These are phyloP conservation scores for Gynostemma pentaphyllum DNA, from an alignment of 306 rosid genomes.

Conservation along the genomic window DNA sequence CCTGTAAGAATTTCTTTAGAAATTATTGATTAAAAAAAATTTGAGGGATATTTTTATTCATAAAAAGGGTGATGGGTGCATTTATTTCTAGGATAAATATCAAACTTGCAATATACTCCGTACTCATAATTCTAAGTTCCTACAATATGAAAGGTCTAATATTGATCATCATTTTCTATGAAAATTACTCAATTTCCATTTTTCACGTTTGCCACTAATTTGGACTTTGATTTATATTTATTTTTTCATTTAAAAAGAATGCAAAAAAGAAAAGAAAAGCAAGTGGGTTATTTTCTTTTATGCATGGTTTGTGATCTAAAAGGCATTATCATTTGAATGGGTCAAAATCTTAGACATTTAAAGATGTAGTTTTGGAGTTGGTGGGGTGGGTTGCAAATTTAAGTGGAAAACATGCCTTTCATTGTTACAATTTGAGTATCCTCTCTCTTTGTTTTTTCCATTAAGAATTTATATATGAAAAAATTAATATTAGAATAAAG, in stretches of 20 bases:
- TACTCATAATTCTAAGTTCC: background rate
- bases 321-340: background rate
- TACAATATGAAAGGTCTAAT: background rate
- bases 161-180: background rate
- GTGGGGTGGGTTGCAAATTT: conserved; percentile 10
- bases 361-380: background rate
- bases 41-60: too few species aligned
- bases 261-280: background rate
- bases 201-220: background rate
- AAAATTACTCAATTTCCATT: background rate
- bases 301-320: background rate
- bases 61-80: too few species aligned
- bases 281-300: background rate
- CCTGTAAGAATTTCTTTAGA: too few species aligned
- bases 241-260: background rate
- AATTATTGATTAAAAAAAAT: too few species aligned
- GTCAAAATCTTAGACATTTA: background rate
- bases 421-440: background rate
- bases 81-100: too few species aligned
- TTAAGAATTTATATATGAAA: background rate
- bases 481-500: background rate
- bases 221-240: background rate
- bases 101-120: background rate
- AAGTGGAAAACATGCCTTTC: conserved; percentile 7
- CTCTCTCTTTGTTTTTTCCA: background rate